Base-by-base conservation (phyloP, 805 yeast species). In the Nematodospora valgi region DNA sequence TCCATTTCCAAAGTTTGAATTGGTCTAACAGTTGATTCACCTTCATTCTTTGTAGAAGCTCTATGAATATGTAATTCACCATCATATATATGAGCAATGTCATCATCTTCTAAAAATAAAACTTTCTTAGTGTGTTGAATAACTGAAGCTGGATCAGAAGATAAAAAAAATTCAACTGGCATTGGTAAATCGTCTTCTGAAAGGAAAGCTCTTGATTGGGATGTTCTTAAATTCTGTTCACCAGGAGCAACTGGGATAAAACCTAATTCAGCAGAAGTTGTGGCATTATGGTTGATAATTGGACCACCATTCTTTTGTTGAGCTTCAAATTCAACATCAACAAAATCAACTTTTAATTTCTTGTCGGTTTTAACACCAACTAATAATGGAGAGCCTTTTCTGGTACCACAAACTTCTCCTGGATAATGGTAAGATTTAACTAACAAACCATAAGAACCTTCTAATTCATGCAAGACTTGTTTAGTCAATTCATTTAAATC, bases 21-120 rank as follows among this genome's bases (percentile, higher is more conserved):
- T 35, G 91, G 84, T 73, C 99, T 84, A 36, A 88, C 86, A 41
- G 96, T 81, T n/a, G 96, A 81, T 55, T 84, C 89, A 49, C 86
- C 88, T 14, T 81, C 87, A 26, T 51, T 52, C 57, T 82, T 84
- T 57, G 86, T 80, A n/a, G 41, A 19, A 37, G 95, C 95, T 64
- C 99, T 84, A 69, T 93, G 99, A 46, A 93, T 93, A 64, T 93
- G 99, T 59, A 93, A 75, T 70, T 93, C 98, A 62, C 99, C 99
- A 56, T 88, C 95, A 62, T 84, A 88, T 48, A 93, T 88, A 62
- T 93, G 99, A 25, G 97, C 99, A 62, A 93, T 88, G 66, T 93
- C 99, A 58, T 93, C 97, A 64, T 93, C 99, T 68, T 93, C 98
- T 55, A 93, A 74, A 66, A 86, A 91, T 52, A 93, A 73, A 20